Percentiles rank a stretch among this genome's conserved stretches.
These are phyloP conservation scores for Sorghum bicolor DNA, from an alignment of 176 grass and related monocot species.

Conservation along the genomic window DNA sequence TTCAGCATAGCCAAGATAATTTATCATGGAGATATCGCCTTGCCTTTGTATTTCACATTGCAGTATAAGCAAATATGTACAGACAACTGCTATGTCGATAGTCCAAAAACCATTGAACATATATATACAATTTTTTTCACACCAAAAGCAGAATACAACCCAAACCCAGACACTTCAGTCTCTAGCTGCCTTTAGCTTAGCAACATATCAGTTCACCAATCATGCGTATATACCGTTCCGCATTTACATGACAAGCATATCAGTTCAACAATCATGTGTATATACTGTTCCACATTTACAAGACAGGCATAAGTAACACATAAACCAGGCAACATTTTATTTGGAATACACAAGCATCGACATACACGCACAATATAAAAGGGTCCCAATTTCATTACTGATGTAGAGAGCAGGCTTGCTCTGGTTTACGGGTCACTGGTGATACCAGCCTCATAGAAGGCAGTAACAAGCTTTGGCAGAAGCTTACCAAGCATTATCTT, in stretches of 20 bases:
- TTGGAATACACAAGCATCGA: background rate
- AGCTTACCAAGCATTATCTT: constrained; percentile 88
- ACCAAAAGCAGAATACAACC: background rate
- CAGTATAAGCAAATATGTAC: background rate
- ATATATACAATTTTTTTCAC: background rate
- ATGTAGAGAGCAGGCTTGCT: background rate
- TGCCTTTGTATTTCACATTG: background rate
- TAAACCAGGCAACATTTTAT: constrained; percentile 16
- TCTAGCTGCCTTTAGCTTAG: background rate
- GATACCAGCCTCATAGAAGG: constrained; percentile 58
- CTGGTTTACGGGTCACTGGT: constrained; percentile 33
- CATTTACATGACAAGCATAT: background rate
- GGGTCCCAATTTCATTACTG: background rate
- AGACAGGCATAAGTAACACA: background rate
- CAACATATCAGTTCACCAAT: background rate
- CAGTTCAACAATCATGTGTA: background rate
- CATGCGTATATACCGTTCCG: background rate
- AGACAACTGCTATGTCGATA: background rate
- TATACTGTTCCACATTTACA: background rate
- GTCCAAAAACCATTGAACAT: background rate
- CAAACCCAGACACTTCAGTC: background rate
- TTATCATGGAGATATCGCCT: background rate
- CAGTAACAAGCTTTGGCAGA: constrained; percentile 56
- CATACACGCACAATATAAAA: background rate
- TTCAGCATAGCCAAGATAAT: background rate